A percentile compares a stretch with the other conserved stretches of the same genome.
Evolutionary conservation across 169 alveolate species (phyloP).

Genomic region (Plasmodium inui): DNA sequence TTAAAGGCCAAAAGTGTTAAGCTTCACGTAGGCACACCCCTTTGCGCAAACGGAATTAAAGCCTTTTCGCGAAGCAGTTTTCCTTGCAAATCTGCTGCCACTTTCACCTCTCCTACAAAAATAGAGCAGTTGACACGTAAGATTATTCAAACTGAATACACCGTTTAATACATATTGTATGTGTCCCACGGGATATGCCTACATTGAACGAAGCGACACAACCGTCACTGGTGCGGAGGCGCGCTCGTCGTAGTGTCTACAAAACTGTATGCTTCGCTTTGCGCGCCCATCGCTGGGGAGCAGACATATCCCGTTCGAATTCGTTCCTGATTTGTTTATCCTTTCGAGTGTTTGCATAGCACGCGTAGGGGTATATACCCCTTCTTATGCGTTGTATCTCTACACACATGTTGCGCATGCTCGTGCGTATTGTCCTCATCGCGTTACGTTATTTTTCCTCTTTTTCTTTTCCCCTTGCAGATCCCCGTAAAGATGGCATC

Average conservation of each 20-base stretch:
- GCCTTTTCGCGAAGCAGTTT: neutral
- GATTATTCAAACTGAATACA: neutral
- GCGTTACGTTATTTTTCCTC: neutral
- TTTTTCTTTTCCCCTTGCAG: constrained; percentile 2
- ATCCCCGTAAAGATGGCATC: constrained; percentile 29
- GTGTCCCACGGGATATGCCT: neutral
- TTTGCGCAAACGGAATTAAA: neutral
- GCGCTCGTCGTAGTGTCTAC: neutral
- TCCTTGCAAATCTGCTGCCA: neutral
- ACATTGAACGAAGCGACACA: neutral
- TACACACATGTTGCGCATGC: neutral
- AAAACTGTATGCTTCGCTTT: neutral
- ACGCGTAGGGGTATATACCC: neutral
- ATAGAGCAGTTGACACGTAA: neutral
- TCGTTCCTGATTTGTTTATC: neutral
- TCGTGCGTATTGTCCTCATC: neutral
- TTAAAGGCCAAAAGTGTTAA: neutral
- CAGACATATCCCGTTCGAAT: neutral
- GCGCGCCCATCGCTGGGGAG: neutral
- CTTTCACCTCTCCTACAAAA: neutral
- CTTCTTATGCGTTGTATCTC: neutral
- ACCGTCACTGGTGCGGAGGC: neutral
- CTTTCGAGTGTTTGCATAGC: neutral
- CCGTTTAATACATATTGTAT: neutral
- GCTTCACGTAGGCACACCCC: neutral